These are phyloP conservation scores for Persicaria tinctoria DNA, from an alignment of 148 eudicot genomes.

Conservation along the genomic window DNA sequence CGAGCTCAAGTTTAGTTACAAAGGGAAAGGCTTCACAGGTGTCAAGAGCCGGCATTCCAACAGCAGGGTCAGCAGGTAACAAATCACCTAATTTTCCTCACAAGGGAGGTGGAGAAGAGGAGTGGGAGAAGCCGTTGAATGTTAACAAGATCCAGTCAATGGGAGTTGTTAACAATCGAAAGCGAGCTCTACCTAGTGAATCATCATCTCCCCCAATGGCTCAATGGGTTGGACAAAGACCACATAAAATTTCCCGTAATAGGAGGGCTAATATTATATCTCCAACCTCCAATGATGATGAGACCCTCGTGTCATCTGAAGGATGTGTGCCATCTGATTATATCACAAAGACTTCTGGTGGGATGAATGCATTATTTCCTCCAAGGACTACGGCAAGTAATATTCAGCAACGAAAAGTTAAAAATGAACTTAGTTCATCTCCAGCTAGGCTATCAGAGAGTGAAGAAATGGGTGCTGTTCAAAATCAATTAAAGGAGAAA, in stretches of 20 bases:
- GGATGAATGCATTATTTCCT: conserved; percentile 35
- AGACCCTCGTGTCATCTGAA: conserved; percentile 50
- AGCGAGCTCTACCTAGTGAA: conserved; percentile 59
- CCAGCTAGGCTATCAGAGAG: conserved; percentile 68
- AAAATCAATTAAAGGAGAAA: conserved; percentile 51
- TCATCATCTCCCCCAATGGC: conserved; percentile 74
- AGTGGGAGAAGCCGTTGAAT: conserved; percentile 54
- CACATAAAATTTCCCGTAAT: conserved; percentile 78
- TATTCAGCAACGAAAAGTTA: conserved; percentile 41
- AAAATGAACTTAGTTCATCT: conserved; percentile 51
- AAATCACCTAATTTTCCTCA: conserved; percentile 54
- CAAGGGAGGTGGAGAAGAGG: conserved; percentile 46
- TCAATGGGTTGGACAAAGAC: conserved; percentile 90
- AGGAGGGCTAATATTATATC: conserved; percentile 80
- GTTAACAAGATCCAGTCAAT: conserved; percentile 44
- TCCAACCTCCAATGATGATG: conserved; percentile 69
- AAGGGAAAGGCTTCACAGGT: conserved; percentile 78
- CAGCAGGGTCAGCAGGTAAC: conserved; percentile 50
- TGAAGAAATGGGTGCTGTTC: conserved; percentile 64
- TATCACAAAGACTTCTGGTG: conserved; percentile 35
- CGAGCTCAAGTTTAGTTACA: conserved; percentile 38
- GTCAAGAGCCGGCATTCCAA: conserved; percentile 44
- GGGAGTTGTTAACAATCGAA: conserved; percentile 55
- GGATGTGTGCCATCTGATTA: conserved; percentile 62
- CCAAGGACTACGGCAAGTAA: conserved; percentile 38